Percentiles rank a stretch among this genome's conserved stretches.
Conservation (phyloP, 495 filamentous ascomycete genomes). For the Opeltia flavorubescens region DNA sequence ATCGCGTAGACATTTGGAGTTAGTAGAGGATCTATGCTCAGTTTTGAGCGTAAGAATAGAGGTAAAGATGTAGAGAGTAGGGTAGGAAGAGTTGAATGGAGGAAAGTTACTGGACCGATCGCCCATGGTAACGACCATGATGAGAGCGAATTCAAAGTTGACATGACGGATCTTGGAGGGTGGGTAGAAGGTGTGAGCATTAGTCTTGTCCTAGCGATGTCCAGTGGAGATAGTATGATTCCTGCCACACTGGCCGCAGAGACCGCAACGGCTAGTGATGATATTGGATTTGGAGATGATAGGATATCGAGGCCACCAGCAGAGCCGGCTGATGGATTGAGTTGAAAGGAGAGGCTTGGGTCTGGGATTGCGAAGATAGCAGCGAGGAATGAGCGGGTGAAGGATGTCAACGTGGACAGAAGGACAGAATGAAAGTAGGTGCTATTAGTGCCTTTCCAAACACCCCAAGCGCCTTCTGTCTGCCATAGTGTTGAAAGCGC, state of each 20-base stretch:
- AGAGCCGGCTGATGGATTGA: constrained; percentile 7
- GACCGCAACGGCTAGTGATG: constrained; percentile 64
- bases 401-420: constrained; percentile 73
- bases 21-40: constrained; percentile 68
- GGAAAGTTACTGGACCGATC: constrained; percentile 68
- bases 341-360: constrained; percentile 31
- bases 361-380: constrained; percentile 76
- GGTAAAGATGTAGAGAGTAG: constrained; percentile 67
- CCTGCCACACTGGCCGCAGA: constrained; percentile 70
- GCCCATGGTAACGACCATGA: constrained; percentile 56
- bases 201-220: constrained; percentile 76
- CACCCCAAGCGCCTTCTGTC: constrained; percentile 78
- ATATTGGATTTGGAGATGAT: constrained; percentile 57
- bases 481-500: constrained; percentile 73
- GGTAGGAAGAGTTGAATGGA: constrained; percentile 71
- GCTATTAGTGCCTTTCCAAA: constrained; percentile 90
- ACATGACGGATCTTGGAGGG: constrained; percentile 56
- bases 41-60: constrained; percentile 60
- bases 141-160: constrained; percentile 60
- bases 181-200: constrained; percentile 67
- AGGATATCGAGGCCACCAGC: constrained; percentile 43
- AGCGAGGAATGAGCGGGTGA: constrained; percentile 69
- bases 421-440: constrained; percentile 78
- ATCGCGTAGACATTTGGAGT: constrained; percentile 68
- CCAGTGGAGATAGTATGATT: constrained; percentile 68